phyloP scores from a whole-genome alignment of 441 rosid genomes.

The Cnidoscolus chayamansa region DNA sequence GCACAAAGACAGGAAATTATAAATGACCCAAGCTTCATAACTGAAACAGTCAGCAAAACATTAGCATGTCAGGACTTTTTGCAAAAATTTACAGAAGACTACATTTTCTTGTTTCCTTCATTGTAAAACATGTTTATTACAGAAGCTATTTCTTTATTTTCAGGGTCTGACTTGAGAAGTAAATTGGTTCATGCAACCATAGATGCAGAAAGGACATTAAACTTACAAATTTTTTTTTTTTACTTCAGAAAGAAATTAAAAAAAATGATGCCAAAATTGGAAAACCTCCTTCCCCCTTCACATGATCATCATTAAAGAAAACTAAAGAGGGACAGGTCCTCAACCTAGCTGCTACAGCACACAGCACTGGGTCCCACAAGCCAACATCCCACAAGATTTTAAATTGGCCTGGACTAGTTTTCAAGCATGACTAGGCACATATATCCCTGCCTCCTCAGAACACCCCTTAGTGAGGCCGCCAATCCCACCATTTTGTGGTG shows the following conservation, averaged over 20 bases:
- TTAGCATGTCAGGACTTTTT: slow-evolving; percentile 10
- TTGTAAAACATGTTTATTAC: background rate
- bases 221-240: background rate
- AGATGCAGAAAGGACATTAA: background rate
- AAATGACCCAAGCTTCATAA: slow-evolving; percentile 98
- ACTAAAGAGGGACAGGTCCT: background rate
- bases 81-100: background rate
- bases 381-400: background rate
- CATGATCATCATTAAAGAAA: background rate
- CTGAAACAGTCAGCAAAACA: slow-evolving; percentile 45
- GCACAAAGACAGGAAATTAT: slow-evolving; percentile 81
- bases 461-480: background rate
- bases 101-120: background rate
- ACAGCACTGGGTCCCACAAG: background rate
- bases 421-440: background rate
- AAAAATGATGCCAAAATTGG: background rate
- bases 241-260: background rate
- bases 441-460: background rate
- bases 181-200: background rate
- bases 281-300: background rate
- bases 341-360: slow-evolving; percentile 1
- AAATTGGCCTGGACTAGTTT: background rate
- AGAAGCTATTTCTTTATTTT: background rate
- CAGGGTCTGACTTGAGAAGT: background rate
- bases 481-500: background rate